Percentiles rank a stretch among this genome's conserved stretches.
Evolutionary conservation across 1,139 yeast genomes (phyloP).

Genomic region (Candida freyschussii): DNA sequence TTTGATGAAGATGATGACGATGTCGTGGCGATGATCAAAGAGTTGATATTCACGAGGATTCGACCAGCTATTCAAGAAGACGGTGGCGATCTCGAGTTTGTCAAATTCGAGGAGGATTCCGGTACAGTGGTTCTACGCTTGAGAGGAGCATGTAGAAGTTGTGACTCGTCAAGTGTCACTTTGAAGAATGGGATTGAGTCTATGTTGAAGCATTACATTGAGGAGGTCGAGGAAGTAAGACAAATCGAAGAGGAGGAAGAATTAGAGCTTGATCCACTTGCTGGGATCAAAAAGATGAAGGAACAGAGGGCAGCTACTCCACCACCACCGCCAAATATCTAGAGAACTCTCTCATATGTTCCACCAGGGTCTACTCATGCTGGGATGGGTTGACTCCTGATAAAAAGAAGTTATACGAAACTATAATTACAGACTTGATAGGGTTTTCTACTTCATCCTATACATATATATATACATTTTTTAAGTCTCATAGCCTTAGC

Average conservation of each 20-base stretch:
- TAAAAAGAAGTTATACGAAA: background rate
- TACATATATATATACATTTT: background rate
- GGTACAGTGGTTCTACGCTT: conserved; percentile 65
- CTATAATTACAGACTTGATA: background rate
- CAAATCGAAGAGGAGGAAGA: conserved; percentile 49
- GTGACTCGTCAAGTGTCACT: conserved; percentile 72
- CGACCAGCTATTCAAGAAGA: conserved; percentile 91
- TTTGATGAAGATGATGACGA: conserved; percentile 40
- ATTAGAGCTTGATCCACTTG: conserved; percentile 15
- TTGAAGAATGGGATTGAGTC: conserved; percentile 77
- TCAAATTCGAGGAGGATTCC: conserved; percentile 52
- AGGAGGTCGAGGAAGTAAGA: conserved; percentile 66
- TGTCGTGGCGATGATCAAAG: conserved; percentile 87
- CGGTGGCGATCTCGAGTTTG: conserved; percentile 79
- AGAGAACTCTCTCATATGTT: background rate
- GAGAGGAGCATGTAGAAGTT: conserved; percentile 77
- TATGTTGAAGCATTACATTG: conserved; percentile 76
- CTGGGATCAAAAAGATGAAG: conserved; percentile 18
- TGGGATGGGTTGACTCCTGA: no score
- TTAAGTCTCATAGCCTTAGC: conserved; percentile 1
- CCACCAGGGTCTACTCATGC: no score
- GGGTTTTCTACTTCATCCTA: background rate
- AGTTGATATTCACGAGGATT: conserved; percentile 86
- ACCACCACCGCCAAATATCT: conserved; percentile 15
- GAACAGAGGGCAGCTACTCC: conserved; percentile 9